Conservation (phyloP, 1,284 basidiomycete species). For the Apiotrichum porosum region DNA sequence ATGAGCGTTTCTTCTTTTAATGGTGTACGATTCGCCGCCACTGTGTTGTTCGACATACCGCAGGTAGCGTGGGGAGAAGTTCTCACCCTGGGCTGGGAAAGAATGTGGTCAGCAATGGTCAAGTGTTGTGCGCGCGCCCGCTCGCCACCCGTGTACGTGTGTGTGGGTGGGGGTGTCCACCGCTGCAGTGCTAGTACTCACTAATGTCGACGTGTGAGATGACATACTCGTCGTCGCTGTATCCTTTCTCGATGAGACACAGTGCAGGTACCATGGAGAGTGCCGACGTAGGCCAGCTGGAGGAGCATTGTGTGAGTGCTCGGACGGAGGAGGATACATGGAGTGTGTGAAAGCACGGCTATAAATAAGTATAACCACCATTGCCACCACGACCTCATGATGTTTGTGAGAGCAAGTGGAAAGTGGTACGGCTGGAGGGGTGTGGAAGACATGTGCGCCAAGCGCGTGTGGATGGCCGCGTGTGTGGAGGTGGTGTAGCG, state of each 20-base stretch:
- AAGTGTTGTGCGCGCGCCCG: no score
- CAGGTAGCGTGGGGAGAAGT: conserved; percentile 49
- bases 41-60: conserved; percentile 29
- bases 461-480: neutral
- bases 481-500: neutral
- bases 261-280: conserved; percentile 48
- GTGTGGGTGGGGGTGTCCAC: neutral
- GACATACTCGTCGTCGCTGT: conserved; percentile 46
- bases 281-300: conserved; percentile 45
- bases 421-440: neutral
- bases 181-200: conserved; percentile 14
- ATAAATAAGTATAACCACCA: neutral
- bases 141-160: no score
- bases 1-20: no score
- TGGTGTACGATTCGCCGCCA: no score
- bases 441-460: no score
- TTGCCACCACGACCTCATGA: neutral
- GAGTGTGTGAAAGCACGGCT: neutral
- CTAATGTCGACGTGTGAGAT: conserved; percentile 45
- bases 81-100: conserved; percentile 50
- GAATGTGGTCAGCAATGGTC: no score
- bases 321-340: neutral
- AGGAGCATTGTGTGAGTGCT: neutral
- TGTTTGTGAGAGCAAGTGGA: neutral
- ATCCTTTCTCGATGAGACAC: conserved; percentile 49